Evolutionary conservation across 345 rosid species (phyloP).

Genomic region (Salix suchowensis): DNA sequence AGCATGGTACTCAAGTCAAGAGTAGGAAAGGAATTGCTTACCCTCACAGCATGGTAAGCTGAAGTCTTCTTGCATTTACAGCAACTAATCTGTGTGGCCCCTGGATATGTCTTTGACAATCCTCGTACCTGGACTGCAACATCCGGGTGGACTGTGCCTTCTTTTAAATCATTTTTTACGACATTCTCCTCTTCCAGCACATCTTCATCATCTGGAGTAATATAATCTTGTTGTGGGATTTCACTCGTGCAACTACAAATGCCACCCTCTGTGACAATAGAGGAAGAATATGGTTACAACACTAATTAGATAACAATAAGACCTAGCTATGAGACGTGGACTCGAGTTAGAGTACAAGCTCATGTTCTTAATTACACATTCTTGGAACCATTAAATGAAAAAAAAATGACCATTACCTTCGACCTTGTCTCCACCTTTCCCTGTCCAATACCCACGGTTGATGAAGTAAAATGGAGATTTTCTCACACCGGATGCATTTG

Average conservation of each 20-base stretch:
- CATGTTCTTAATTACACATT: not conserved
- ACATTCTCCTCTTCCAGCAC: conserved; percentile 74
- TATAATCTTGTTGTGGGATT: conserved; percentile 48
- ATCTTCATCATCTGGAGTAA: conserved; percentile 72
- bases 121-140: conserved; percentile 83
- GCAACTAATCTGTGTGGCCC: conserved; percentile 49
- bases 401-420: conserved; percentile 47
- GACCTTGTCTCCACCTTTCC: conserved; percentile 70
- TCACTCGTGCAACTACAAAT: conserved; percentile 71
- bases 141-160: conserved; percentile 46
- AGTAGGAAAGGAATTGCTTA: conserved; percentile 20
- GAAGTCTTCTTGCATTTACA: conserved; percentile 73
- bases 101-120: conserved; percentile 71
- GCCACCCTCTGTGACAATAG: conserved; percentile 61
- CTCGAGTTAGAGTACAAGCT: not conserved
- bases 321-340: not conserved
- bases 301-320: not conserved
- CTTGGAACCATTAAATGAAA: not conserved
- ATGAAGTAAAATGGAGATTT: conserved; percentile 71
- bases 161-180: conserved; percentile 52
- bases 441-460: conserved; percentile 79
- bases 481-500: conserved; percentile 76
- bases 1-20: not conserved
- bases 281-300: conserved; percentile 9
- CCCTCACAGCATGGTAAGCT: conserved; percentile 80